These are phyloP conservation scores for Cercophora sp. DNA, from an alignment of 495 filamentous ascomycete species.

Conservation along the genomic window DNA sequence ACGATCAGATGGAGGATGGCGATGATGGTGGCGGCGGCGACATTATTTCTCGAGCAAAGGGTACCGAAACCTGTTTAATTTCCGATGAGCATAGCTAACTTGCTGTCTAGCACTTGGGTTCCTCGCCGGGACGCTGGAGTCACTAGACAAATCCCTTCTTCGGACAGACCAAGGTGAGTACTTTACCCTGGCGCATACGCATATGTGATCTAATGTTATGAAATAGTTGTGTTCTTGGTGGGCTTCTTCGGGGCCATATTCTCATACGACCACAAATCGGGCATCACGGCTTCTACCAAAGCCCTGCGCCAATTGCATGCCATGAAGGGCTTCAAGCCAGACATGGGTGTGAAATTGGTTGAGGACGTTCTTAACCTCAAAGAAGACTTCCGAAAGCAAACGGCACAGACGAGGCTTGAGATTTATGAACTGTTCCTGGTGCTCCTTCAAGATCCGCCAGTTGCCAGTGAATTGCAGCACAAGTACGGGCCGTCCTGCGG, in stretches of 20 bases:
- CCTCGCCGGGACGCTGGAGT: slow-evolving; percentile 41
- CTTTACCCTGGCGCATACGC: not conserved
- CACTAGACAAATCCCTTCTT: slow-evolving; percentile 32
- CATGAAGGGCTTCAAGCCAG: slow-evolving; percentile 45
- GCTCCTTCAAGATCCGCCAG: slow-evolving; percentile 33
- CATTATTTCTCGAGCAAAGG: slow-evolving; percentile 39
- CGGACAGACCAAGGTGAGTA: slow-evolving; percentile 37
- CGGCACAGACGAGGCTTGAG: slow-evolving; percentile 40
- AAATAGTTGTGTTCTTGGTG: slow-evolving; percentile 35
- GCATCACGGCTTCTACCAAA: slow-evolving; percentile 44
- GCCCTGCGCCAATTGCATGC: slow-evolving; percentile 39
- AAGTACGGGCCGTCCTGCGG: slow-evolving; percentile 34
- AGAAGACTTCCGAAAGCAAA: slow-evolving; percentile 46
- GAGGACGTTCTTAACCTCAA: slow-evolving; percentile 40
- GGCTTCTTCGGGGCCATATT: slow-evolving; percentile 49
- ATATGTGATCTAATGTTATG: not conserved
- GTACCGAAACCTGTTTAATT: not conserved
- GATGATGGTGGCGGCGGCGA: slow-evolving; percentile 36
- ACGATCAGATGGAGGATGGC: slow-evolving; percentile 27
- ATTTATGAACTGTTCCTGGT: slow-evolving; percentile 44
- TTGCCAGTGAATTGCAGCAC: slow-evolving; percentile 38
- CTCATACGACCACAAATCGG: slow-evolving; percentile 47
- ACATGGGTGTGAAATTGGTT: slow-evolving; percentile 38
- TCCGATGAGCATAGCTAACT: not conserved
- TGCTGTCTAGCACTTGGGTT: slow-evolving; percentile 36